A percentile compares a stretch with the other conserved stretches of the same genome.
These are phyloP conservation scores for Entomophthora muscae DNA, from an alignment of 371 early-diverging fungal species.

Conservation along the genomic window DNA sequence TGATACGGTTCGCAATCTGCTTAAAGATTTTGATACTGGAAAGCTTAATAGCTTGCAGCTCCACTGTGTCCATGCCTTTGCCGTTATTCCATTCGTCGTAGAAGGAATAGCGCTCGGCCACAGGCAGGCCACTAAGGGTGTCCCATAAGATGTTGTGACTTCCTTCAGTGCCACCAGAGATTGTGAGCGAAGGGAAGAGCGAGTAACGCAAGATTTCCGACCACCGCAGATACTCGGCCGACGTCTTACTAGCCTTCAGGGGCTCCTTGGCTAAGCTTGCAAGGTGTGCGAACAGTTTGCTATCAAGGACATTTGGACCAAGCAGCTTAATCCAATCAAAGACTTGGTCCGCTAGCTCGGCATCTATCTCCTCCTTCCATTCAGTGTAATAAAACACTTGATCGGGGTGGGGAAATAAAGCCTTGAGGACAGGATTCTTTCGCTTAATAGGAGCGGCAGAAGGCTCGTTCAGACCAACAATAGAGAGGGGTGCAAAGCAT, in stretches of 20 bases:
- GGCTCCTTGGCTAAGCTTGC: slow-evolving; percentile 1
- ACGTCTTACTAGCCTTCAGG: background rate
- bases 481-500: background rate
- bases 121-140: background rate
- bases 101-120: background rate
- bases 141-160: background rate
- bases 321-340: background rate
- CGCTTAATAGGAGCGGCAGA: background rate
- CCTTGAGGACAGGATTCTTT: background rate
- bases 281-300: background rate
- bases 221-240: background rate
- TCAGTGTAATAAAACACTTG: slow-evolving; percentile 1
- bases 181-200: background rate
- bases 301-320: background rate
- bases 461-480: background rate
- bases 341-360: background rate
- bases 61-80: background rate
- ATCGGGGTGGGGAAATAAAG: background rate
- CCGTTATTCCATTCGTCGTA: background rate
- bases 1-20: background rate
- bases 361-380: background rate
- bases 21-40: background rate
- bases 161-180: background rate
- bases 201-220: background rate
- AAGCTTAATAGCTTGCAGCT: background rate